Base-by-base conservation (phyloP, 148 eudicot species). In the Cornus kousa region DNA sequence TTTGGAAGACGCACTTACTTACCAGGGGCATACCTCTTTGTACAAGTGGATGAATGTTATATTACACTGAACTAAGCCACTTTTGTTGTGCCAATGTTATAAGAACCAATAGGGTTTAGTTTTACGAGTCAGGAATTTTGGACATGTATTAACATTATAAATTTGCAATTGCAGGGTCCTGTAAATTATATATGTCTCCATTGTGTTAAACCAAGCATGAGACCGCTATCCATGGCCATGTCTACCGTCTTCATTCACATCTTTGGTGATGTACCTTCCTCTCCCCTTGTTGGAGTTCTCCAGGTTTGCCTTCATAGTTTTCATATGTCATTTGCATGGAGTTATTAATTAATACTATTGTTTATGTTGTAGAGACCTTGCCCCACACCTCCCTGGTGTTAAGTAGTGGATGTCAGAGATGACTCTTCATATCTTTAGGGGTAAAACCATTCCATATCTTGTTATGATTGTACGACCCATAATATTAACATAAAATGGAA, bases 151-250 rank as follows among this genome's bases (percentile, higher is more conserved):
- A 24, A 67, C 20, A 24, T 77, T 72, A 19, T 71, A 14, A 70
- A 39, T 76, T 57, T 77, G 66, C 66, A 53, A 79, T 71, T 86
- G 85, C 92, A 97, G 99, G 99, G 91, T 48, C 99, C 99, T 20
- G 99, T 97, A 13, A 97, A 97, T 81, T 97, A 80, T 72, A 89
- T 97, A 39, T 91, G 96, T 81, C 88, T 97, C 57, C 99, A 92
- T 80, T 87, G 88, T 71, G 98, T 97, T 62, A 89, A 82, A 62
- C 98, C 98, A 14, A 92, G 94, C 83, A 68, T 94, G 77, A 86
- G 99, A 76, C 98, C 99, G 24, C 88, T 94, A 78, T 87, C 99
- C 74, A 94, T 97, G 98, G 98, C 99, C 60, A 94, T 97, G 87
- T 91, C 98, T 12, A 92, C 95, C 2, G 99, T 97, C 22, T 77